Base-by-base conservation (phyloP, 805 yeast genomes). In the Hagleromyces aurorensis region DNA sequence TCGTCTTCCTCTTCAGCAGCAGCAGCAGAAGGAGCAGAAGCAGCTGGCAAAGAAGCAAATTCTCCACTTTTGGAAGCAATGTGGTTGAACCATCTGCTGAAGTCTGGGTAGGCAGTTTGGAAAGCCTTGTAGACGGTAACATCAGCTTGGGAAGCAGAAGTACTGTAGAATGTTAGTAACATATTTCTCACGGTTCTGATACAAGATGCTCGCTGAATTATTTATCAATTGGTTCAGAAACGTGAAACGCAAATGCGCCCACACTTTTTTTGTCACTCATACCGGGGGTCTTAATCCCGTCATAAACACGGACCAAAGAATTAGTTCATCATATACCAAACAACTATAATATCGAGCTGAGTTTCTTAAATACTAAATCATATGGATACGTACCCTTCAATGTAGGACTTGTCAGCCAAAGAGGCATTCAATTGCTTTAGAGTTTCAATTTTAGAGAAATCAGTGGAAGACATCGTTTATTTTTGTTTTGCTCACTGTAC, bases 81-180 rank as follows among this genome's bases (percentile, higher is more conserved):
- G 82, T 89, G 96, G 80, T 84, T 84, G 76, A 81, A 85, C 96
- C 96, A 91, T 76, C 97, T 87, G 61, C 95, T 69, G 61, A 86
- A 86, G 66, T 82, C 78, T 65, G 96, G 96, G 83, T 67, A 89
- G 66, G 79, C 67, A 57, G 72, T 59, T 72, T 86, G 86, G 81
- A 78, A 89, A 67, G 96, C 86, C 74, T 84, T 76, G 89, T 78
- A 89, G 56, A 75, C 85, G 53, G 87, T 64, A 44, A 82, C 97
- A 62, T 89, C 97, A 61, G 96, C 95, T 70, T 85, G 95, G 55
- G 96, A 69, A 48, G 95, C 93, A 55, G 85, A 63, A 50, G 86
- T 67, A 67, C 94, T 84, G 44, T 39, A 28, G 25, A 21, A 17
- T 21, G 16, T n/a, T n/a, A n/a, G n/a, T n/a, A n/a, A n/a, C n/a